Evolutionary conservation across 352 stramenopile genomes (phyloP), one percentile per base, ranked within the genome.

Genomic region (Pythium grandisporangium): DNA sequence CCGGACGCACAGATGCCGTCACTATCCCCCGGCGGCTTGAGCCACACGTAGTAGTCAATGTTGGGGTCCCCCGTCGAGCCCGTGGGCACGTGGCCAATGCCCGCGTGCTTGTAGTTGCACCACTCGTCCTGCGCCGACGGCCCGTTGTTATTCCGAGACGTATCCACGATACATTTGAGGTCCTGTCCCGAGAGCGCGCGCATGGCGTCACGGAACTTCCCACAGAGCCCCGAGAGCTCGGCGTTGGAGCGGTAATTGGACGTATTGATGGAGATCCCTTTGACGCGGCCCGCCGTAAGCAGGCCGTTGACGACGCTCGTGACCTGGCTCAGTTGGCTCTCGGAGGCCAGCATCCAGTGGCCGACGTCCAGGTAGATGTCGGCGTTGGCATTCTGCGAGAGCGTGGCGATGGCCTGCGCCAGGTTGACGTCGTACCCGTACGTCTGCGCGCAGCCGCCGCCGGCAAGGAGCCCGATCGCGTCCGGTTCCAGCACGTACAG

Each of bases 401-500:
- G 53, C 1, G 62, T 58, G 19, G 52, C 19, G 2, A 81, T 42
- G 0, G 69, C 66, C 22, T 65, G 38, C 17, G 62, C 55, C 2
- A 84, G 46, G 49, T 84, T 80, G 21, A 66, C 55, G 20, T 67
- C 40, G 40, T 86, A 84, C 10, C 60, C 63, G 11, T 52, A 42
- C 14, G 46, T 25, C 3, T 45, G 35, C 2, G 55, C 73, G 25
- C 73, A 86, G n/a, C 63, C 58, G 13, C 58, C 63, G 10, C 70
- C 52, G 16, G 58, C 51, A 12, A 82, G 53, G 11, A 86, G 51
- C 16, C 65, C 70, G 17, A 84, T 39, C 0, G 70, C 67, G 42
- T 86, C 73, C 0, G 73, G 70, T 40, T 89, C 76, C 1, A 90
- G 45, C 17, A 85, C 58, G 42, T 86, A 90, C 1, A 90, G 58